Conservation (phyloP, 352 stramenopile genomes). For the Pythium volutum region DNA sequence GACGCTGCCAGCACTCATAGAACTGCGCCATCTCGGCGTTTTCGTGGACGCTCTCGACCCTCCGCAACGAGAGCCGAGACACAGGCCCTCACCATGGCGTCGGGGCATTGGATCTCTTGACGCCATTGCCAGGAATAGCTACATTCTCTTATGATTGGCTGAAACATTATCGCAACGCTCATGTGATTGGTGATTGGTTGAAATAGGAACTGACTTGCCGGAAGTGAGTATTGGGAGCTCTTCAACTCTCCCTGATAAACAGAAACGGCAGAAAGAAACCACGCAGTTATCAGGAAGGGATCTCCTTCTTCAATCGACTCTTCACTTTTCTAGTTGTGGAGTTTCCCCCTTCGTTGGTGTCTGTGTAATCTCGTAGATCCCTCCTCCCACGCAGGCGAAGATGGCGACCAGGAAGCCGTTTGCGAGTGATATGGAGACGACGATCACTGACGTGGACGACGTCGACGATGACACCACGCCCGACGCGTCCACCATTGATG, state of each 20-base stretch:
- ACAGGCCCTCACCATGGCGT: background rate
- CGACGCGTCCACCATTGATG: conserved; percentile 22
- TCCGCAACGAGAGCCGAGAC: background rate
- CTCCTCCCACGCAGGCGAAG: background rate
- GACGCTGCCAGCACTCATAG: conserved; percentile 57
- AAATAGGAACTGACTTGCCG: too few relatives aligned
- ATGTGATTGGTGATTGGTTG: conserved; percentile 10
- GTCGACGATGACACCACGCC: conserved; percentile 1
- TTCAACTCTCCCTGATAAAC: too few relatives aligned
- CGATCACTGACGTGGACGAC: conserved; percentile 15
- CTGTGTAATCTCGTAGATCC: too few relatives aligned
- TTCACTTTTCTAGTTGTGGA: too few relatives aligned
- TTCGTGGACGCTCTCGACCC: background rate
- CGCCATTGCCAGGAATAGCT: conserved; percentile 4
- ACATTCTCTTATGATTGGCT: conserved; percentile 10
- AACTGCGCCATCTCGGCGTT: conserved; percentile 48
- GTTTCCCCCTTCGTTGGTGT: too few relatives aligned
- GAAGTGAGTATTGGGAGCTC: background rate
- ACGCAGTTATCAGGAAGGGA: too few relatives aligned
- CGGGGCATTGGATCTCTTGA: background rate
- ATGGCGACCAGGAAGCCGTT: background rate
- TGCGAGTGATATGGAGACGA: background rate
- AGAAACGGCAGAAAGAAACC: conserved; percentile 16
- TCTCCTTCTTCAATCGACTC: too few relatives aligned
- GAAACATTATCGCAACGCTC: background rate